These are phyloP conservation scores for Yamadazyma taylorii DNA, from an alignment of 1,139 yeast species.

Conservation along the genomic window DNA sequence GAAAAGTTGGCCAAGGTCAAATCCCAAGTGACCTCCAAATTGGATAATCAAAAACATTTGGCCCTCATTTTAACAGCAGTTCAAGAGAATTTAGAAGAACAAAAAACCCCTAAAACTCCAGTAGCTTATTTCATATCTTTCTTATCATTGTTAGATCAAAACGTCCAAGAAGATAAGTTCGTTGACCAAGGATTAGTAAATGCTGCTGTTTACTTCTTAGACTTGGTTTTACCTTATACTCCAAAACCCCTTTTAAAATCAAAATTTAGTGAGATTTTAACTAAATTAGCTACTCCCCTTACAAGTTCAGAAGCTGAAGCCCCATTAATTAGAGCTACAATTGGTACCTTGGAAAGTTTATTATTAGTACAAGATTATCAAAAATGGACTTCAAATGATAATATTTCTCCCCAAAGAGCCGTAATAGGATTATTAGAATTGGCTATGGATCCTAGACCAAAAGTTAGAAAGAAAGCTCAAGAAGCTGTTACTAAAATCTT, in stretches of 20 bases:
- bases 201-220: conserved; percentile 78
- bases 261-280: conserved; percentile 74
- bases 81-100: conserved; percentile 82
- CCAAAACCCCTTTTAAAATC: conserved; percentile 67
- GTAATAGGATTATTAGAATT: conserved; percentile 77
- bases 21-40: conserved; percentile 67
- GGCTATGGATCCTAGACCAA: conserved; percentile 87
- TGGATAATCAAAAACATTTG: conserved; percentile 78
- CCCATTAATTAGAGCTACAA: conserved; percentile 78
- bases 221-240: conserved; percentile 73
- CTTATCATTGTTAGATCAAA: conserved; percentile 75
- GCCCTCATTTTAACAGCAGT: conserved; percentile 80
- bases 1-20: conserved; percentile 70
- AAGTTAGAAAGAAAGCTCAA: conserved; percentile 92
- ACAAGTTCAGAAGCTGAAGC: conserved; percentile 73
- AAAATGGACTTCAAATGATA: conserved; percentile 61
- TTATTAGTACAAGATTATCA: conserved; percentile 77
- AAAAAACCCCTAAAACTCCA: conserved; percentile 57
- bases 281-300: conserved; percentile 79
- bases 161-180: conserved; percentile 55
- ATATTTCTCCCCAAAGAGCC: conserved; percentile 79
- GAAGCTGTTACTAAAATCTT: conserved; percentile 74
- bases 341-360: conserved; percentile 81
- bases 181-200: conserved; percentile 65
- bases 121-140: conserved; percentile 85